These are phyloP conservation scores for Naematelia encephala DNA, from an alignment of 768 basidiomycete genomes.

Conservation along the genomic window DNA sequence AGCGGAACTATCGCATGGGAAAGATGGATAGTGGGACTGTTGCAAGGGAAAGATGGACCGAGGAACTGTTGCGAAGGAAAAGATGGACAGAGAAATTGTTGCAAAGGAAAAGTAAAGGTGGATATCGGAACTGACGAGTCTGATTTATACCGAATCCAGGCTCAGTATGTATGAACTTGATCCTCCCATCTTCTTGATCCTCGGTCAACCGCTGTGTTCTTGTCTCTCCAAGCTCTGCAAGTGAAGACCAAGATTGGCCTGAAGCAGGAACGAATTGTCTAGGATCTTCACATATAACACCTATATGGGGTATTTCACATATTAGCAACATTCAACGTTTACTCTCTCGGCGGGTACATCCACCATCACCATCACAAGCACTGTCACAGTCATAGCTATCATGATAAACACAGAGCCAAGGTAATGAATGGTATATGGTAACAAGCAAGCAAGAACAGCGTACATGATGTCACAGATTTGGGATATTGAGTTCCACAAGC, in stretches of 20 bases:
- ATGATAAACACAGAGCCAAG: not conserved
- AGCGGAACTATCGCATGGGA: not conserved
- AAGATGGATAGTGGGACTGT: conserved; percentile 7
- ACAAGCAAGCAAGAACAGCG: conserved; percentile 9
- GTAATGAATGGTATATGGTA: not conserved
- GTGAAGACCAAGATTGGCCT: conserved; percentile 44
- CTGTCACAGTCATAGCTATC: not conserved
- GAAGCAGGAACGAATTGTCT: conserved; percentile 41
- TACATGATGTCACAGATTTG: conserved; percentile 15
- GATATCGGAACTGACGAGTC: conserved; percentile 36
- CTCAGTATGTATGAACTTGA: conserved; percentile 35
- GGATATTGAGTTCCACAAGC: conserved; percentile 48
- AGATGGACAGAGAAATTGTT: not conserved
- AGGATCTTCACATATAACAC: conserved; percentile 38
- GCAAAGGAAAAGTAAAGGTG: not conserved
- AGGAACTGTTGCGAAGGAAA: too few species aligned
- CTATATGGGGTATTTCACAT: conserved; percentile 14
- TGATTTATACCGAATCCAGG: conserved; percentile 47
- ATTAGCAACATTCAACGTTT: not conserved
- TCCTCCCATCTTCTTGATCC: conserved; percentile 41
- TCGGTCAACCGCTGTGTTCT: conserved; percentile 27
- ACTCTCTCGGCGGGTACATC: not conserved
- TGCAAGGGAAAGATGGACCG: not conserved
- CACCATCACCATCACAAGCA: not conserved
- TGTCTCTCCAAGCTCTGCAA: conserved; percentile 23